phyloP scores from a whole-genome alignment of 2,329 filamentous ascomycete species.

The Tolypocladium endophyticum region DNA sequence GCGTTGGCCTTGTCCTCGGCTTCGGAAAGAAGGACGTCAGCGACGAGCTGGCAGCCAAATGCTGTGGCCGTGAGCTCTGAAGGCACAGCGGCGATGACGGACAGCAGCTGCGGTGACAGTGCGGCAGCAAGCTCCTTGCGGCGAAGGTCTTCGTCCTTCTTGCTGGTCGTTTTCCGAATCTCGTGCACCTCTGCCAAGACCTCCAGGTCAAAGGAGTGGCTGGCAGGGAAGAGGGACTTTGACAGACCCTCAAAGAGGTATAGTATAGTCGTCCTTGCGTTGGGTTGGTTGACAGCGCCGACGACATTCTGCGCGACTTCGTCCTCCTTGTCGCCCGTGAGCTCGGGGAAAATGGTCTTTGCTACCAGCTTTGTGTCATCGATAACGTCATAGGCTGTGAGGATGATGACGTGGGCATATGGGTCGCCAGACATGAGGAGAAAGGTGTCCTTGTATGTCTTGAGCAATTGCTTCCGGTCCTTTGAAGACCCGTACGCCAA shows the following conservation, averaged over 20 bases:
- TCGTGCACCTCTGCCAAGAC: conserved; percentile 68
- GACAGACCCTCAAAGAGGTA: conserved; percentile 69
- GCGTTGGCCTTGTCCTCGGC: conserved; percentile 68
- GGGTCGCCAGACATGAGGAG: conserved; percentile 74
- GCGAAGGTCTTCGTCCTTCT: conserved; percentile 74
- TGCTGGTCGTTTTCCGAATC: conserved; percentile 75
- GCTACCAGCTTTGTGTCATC: conserved; percentile 86
- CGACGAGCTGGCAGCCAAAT: conserved; percentile 80
- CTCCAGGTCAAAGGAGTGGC: conserved; percentile 55
- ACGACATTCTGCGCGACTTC: conserved; percentile 54
- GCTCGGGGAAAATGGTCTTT: conserved; percentile 79
- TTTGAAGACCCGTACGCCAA: conserved; percentile 83
- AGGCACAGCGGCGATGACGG: conserved; percentile 59
- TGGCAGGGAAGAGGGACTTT: conserved; percentile 48
- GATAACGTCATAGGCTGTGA: conserved; percentile 81
- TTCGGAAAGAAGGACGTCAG: conserved; percentile 68
- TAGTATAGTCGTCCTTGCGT: conserved; percentile 57
- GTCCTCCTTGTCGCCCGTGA: conserved; percentile 62
- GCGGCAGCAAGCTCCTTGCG: conserved; percentile 65
- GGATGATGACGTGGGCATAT: conserved; percentile 68
- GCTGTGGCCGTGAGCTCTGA: conserved; percentile 59
- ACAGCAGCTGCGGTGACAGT: conserved; percentile 65
- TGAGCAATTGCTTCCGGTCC: conserved; percentile 81
- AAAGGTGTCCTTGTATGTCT: conserved; percentile 82
- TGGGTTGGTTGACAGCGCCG: conserved; percentile 52